A percentile compares a stretch with the other conserved stretches of the same genome.
These are phyloP conservation scores for Fragaria nilgerrensis DNA, from an alignment of 306 rosid species.

Conservation along the genomic window DNA sequence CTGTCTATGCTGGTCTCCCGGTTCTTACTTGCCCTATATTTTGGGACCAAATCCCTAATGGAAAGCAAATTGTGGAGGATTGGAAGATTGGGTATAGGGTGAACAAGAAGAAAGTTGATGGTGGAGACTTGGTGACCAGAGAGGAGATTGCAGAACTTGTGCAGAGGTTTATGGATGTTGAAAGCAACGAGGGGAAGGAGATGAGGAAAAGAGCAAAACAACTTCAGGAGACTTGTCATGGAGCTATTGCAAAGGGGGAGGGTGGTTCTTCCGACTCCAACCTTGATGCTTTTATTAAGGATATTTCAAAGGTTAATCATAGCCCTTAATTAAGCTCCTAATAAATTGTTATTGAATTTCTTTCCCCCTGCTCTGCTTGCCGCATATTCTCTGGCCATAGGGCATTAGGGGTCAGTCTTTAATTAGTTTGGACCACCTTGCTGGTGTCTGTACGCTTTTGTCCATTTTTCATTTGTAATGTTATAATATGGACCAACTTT, in stretches of 20 bases:
- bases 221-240: conserved; percentile 14
- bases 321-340: not conserved
- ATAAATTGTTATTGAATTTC: not conserved
- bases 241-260: conserved; percentile 34
- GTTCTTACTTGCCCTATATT: conserved; percentile 36
- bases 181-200: conserved; percentile 8
- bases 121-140: conserved; percentile 17
- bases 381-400: not conserved
- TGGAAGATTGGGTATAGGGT: conserved; percentile 46
- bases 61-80: conserved; percentile 44
- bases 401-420: not conserved
- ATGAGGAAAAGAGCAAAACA: conserved; percentile 22
- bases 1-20: conserved; percentile 38
- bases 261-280: conserved; percentile 40
- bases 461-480: too few relatives aligned
- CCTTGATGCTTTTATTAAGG: conserved; percentile 29
- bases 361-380: not conserved
- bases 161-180: conserved; percentile 32
- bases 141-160: conserved; percentile 31
- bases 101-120: conserved; percentile 7
- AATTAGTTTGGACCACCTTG: not conserved
- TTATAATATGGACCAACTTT: too few relatives aligned
- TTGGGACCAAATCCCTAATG: conserved; percentile 39
- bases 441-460: too few relatives aligned
- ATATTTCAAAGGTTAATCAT: not conserved